Base-by-base conservation (phyloP, 768 basidiomycete genomes). In the Cyclocybe cylindracea region DNA sequence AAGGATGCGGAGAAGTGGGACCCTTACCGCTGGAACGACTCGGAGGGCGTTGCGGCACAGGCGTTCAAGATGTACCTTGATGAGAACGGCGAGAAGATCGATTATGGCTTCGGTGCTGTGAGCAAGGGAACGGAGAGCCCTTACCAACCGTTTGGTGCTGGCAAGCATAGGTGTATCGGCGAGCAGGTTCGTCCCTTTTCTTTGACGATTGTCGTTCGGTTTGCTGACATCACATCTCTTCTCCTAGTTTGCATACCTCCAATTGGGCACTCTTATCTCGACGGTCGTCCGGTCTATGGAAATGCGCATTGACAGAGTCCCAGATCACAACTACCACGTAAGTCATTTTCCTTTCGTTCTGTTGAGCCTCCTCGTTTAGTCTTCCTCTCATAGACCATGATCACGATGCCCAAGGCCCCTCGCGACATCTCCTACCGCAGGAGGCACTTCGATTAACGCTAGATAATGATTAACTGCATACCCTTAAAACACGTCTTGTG, bases 101-200 rank as follows among this genome's bases (percentile, higher is more conserved):
- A 99, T 70, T 99, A 88, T 63, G 97, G 97, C 2, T 99, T 92
- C 69, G 97, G 97, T 48, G 83, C 86, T 54, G 90, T 99, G 46
- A 91, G 88, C 75, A 98, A 98, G 74, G 95, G 95, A 46, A 98
- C 95, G 6, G 91, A 95, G 51, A 91, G 88, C 60, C 93, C 92
- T 45, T 98, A 98, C 68, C 91, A 97, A 66, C 97, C 97, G 2
- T 99, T 99, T 62, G 97, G 97, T 56, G 96, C 97, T 46, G 97
- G 97, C 31, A 80, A 91, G 61, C 96, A 98, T 75, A 79, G 95
- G 58, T 98, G 92, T 69, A 95, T 98, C 54, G 92, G 94, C 57
- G 94, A 95, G 72, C 89, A 87, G 75, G 86, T 85, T 41, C 39
- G 76, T 68, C 32, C n/a, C 45, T 2, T 1, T 42, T 45, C 39